These are phyloP conservation scores for Amphirosellinia nigrospora DNA, from an alignment of 495 filamentous ascomycete genomes.

Conservation along the genomic window DNA sequence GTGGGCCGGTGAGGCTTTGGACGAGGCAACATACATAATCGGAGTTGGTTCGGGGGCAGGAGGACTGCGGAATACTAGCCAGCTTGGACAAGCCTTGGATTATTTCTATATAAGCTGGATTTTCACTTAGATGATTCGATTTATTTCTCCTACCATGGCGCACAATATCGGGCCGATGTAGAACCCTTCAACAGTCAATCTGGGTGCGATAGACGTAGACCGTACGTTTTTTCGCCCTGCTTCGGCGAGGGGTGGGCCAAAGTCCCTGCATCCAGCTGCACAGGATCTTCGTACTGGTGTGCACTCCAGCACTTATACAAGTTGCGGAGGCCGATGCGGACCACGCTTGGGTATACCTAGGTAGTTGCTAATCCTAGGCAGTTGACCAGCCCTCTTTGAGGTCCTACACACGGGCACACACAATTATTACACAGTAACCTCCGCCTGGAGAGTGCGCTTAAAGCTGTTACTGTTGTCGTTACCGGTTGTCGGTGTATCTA, in stretches of 20 bases:
- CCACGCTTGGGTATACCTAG: neutral
- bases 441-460: neutral
- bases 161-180: constrained; percentile 1
- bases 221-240: neutral
- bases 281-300: too few species aligned
- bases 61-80: neutral
- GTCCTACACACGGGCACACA: too few species aligned
- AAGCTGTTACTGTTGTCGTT: neutral
- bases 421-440: neutral
- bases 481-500: neutral
- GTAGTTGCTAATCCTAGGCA: neutral
- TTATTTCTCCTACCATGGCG: neutral
- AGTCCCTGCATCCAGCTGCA: constrained; percentile 12
- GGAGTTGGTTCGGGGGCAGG: neutral
- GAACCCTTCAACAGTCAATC: neutral
- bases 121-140: neutral
- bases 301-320: neutral
- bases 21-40: neutral
- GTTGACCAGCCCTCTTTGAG: too few species aligned
- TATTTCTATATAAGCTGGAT: neutral
- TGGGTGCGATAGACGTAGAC: neutral
- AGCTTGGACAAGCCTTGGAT: neutral
- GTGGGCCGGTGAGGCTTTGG: neutral
- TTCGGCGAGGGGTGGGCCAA: neutral
- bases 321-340: neutral